These are phyloP conservation scores for Pyrenula massariospora DNA, from an alignment of 495 filamentous ascomycete genomes.

Conservation along the genomic window DNA sequence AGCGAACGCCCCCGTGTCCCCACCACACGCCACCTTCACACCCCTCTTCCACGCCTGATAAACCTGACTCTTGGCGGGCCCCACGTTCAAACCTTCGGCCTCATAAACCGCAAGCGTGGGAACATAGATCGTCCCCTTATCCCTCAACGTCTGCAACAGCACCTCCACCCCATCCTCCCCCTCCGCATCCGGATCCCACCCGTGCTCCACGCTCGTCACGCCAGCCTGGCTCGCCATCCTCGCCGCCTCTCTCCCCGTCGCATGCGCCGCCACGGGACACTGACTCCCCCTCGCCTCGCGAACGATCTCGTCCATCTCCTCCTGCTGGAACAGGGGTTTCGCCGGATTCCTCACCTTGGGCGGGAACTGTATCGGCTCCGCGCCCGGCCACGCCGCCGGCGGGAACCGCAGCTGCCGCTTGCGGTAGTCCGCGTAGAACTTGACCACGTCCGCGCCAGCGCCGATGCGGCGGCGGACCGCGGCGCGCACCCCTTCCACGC, in stretches of 20 bases:
- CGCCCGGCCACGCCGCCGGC: constrained; percentile 5
- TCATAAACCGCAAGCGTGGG: constrained; percentile 35
- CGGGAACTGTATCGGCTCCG: constrained; percentile 11
- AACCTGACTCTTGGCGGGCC: constrained; percentile 15
- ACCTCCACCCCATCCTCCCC: constrained; percentile 7
- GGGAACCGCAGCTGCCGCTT: constrained; percentile 35
- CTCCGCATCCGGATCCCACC: constrained; percentile 20
- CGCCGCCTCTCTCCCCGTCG: constrained; percentile 25
- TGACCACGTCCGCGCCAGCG: constrained; percentile 39
- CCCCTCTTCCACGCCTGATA: constrained; percentile 26
- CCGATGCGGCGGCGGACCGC: constrained; percentile 34
- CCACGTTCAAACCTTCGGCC: constrained; percentile 1
- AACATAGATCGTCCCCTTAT: constrained; percentile 31
- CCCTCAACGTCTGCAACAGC: constrained; percentile 22
- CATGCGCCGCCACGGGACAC: constrained; percentile 33
- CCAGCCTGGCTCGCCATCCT: constrained; percentile 35
- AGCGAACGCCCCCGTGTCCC: constrained; percentile 37
- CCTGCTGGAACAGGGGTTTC: constrained; percentile 26
- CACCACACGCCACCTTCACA: constrained; percentile 31
- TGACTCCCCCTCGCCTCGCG: constrained; percentile 25
- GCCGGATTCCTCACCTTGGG: constrained; percentile 26
- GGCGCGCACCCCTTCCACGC: constrained; percentile 25
- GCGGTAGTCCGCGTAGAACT: constrained; percentile 41
- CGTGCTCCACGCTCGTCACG: constrained; percentile 39
- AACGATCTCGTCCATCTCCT: constrained; percentile 41